Percentiles rank a stretch among this genome's conserved stretches.
Conservation (phyloP, 208 protist species). For the Trypanosoma conorhini region DNA sequence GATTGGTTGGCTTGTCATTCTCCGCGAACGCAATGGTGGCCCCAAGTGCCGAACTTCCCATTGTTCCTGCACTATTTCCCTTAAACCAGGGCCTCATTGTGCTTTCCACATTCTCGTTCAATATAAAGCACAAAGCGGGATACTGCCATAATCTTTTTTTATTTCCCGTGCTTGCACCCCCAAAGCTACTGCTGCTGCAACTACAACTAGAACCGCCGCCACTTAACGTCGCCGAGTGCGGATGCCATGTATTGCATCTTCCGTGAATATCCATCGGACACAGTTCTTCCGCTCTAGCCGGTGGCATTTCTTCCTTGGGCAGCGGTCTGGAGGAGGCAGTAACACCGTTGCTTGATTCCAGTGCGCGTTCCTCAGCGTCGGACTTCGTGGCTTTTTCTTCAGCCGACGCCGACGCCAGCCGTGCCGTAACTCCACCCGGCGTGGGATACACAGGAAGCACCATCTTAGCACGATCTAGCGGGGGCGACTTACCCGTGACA, state of each 20-base stretch:
- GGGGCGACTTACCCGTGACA: neutral
- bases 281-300: neutral
- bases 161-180: neutral
- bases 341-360: neutral
- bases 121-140: constrained; percentile 14
- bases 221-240: neutral
- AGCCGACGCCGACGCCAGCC: neutral
- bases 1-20: constrained; percentile 10
- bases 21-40: neutral
- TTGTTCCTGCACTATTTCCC: neutral
- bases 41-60: neutral
- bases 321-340: neutral
- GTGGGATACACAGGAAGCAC: neutral
- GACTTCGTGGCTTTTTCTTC: neutral
- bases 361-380: neutral
- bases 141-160: neutral
- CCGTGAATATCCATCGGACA: neutral
- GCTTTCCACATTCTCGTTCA: neutral
- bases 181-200: constrained; percentile 6
- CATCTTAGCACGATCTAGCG: neutral
- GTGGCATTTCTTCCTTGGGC: neutral
- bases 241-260: neutral
- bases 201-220: neutral
- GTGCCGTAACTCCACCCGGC: neutral
- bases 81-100: neutral